Conservation (phyloP, 1,139 yeast genomes). For the Petasospora rhodanensis region DNA sequence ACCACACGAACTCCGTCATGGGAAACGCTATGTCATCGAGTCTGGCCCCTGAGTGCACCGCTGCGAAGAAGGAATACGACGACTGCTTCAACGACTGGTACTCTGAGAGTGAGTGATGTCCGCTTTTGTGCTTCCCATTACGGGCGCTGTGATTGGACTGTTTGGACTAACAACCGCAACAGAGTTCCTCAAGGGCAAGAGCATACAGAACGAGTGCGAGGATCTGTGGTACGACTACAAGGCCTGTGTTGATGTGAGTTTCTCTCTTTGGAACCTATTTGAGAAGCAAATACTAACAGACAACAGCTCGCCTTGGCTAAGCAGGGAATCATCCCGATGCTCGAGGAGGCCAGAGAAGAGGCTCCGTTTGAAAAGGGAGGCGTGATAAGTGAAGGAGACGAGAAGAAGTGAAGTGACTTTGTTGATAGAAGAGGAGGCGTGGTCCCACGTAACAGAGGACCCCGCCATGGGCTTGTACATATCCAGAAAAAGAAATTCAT, state of each 20-base stretch:
- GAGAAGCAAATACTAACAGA: slow-evolving; percentile 1
- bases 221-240: slow-evolving; percentile 86
- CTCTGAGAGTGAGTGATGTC: slow-evolving; percentile 56
- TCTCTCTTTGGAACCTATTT: not conserved
- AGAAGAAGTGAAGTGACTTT: slow-evolving; percentile 6
- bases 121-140: no score
- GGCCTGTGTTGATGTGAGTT: slow-evolving; percentile 65
- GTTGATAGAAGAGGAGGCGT: not conserved
- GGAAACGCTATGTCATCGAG: slow-evolving; percentile 87
- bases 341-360: slow-evolving; percentile 87
- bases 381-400: slow-evolving; percentile 16
- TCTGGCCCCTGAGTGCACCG: slow-evolving; percentile 96
- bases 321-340: slow-evolving; percentile 75
- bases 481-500: no score
- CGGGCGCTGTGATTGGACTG: no score
- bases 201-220: slow-evolving; percentile 78
- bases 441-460: no score
- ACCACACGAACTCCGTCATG: slow-evolving; percentile 36
- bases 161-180: no score
- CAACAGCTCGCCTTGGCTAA: slow-evolving; percentile 53
- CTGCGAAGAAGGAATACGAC: slow-evolving; percentile 78
- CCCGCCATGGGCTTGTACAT: slow-evolving; percentile 9
- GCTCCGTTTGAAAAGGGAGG: slow-evolving; percentile 82
- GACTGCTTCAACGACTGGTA: slow-evolving; percentile 95
- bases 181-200: slow-evolving; percentile 40